phyloP scores from a whole-genome alignment of 176 grass and related monocot species.

The Ampelocalamus luodianensis region DNA sequence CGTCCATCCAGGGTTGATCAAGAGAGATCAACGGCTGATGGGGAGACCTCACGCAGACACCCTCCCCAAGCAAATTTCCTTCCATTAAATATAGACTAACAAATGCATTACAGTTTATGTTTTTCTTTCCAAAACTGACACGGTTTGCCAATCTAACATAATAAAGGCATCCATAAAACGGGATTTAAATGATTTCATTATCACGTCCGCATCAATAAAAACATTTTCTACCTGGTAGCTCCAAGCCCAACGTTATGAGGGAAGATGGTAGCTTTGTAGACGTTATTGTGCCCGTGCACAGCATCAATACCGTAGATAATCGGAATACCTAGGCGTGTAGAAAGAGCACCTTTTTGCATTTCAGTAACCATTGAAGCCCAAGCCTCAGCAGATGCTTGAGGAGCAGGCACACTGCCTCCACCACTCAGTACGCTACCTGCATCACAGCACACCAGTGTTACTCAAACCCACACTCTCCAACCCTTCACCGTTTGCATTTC shows the following conservation, averaged over 20 bases:
- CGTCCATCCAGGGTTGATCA: no score
- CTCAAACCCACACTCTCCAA: neutral
- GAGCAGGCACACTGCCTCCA: conserved; percentile 75
- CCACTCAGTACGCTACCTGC: conserved; percentile 82
- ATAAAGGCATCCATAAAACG: neutral
- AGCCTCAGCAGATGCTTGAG: conserved; percentile 56
- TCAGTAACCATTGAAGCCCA: conserved; percentile 63
- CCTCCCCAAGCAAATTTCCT: no score
- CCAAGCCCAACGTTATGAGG: conserved; percentile 82
- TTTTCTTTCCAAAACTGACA: neutral
- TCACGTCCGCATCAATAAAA: neutral
- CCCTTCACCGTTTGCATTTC: neutral
- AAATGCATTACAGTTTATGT: neutral
- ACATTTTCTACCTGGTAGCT: conserved; percentile 61
- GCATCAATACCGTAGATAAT: conserved; percentile 80
- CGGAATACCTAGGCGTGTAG: conserved; percentile 75
- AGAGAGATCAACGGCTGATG: no score
- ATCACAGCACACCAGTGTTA: conserved; percentile 15
- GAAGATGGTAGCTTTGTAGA: conserved; percentile 73
- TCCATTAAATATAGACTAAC: neutral
- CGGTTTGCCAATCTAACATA: neutral
- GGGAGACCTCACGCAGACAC: no score
- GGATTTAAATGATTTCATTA: neutral
- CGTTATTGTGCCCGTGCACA: conserved; percentile 82
- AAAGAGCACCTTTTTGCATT: conserved; percentile 71